Evolutionary conservation across 1,284 basidiomycete species (phyloP), one percentile per base, ranked within the genome.

Genomic region (Ceratobasidium sp.): DNA sequence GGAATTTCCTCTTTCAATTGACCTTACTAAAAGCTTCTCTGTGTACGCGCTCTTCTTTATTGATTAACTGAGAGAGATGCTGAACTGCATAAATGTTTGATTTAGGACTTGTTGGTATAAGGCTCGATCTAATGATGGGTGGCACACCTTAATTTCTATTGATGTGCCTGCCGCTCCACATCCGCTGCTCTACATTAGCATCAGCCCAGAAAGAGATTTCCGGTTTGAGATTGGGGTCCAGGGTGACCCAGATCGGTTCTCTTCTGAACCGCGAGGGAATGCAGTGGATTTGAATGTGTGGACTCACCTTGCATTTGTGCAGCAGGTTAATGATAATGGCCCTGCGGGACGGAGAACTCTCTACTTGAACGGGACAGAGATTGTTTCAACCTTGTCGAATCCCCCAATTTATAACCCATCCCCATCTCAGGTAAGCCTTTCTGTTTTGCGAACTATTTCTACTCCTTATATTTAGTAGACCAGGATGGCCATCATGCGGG

Each of bases 21-120:
- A 58, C 32, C 10, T 58, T 12, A 32, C 55, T 4, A 3, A 58
- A 58, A 58, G 55, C 12, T 58, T 58, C 32, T 21, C 55, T 8
- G 16, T 58, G 55, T 58, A 58, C 0, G 55, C 32, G 9, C 2
- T 18, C 39, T 10, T 21, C 12, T 4, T 6, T 21, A 14, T 14
- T 5, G 5, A 30, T 6, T n/a, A n/a, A n/a, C n/a, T n/a, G n/a
- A n/a, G n/a, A n/a, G n/a, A n/a, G n/a, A n/a, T n/a, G n/a, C n/a
- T n/a, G n/a, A n/a, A n/a, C n/a, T n/a, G n/a, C n/a, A n/a, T n/a
- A n/a, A n/a, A n/a, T n/a, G n/a, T n/a, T n/a, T n/a, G n/a, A n/a
- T n/a, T 26, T 23, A 58, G 55, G 3, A 26, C 55, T 30, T 58
- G 55, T 16, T 58, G 55, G 55, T 58, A 36, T 39, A 58, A 39